Base-by-base conservation (phyloP, 495 filamentous ascomycete genomes). In the Daldinia caldariorum region DNA sequence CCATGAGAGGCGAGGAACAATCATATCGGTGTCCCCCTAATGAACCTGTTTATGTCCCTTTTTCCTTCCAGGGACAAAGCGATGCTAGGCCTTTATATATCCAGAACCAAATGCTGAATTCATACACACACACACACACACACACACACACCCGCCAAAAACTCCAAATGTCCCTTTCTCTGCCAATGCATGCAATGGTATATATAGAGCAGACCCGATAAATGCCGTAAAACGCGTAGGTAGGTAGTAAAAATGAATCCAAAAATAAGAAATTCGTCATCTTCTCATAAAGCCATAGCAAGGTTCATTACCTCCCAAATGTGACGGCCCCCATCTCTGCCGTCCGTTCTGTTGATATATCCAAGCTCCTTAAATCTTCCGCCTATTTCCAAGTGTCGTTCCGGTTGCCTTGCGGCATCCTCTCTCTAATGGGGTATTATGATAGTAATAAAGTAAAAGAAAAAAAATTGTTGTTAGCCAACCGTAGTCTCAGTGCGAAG, bases 371-470 rank as follows among this genome's bases (percentile, higher is more conserved):
- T 31, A 8, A 49, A 26, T 26, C 60, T 51, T 61, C 61, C 35
- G 20, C 67, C 16, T 62, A 72, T 61, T 77, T 77, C 74, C 72
- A 77, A 75, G 74, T 75, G 76, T 78, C 76, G 74, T 76, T 69
- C 67, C 69, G 57, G 69, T 73, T 75, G 76, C 76, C 76, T 78
- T 60, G 76, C 76, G 76, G 76, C 76, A 65, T 70, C 71, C 74
- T 76, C 67, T 73, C 76, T 77, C 70, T 78, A 69, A 16, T 61
- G 70, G 69, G 68, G 66, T 69, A 71, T 66, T 3, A 53, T 55
- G 37, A 14, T 58, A 41, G 53, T 66, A 67, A 45, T 69, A 61
- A 67, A 34, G 16, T 20, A 56, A 35, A 50, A 47, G 43, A 62
- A 60, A 61, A 67, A 63, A 58, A 66, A 75, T 65, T 61, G 39